Evolutionary conservation across 257 asterid genomes (phyloP).

Genomic region (Nicotiana sylvestris): DNA sequence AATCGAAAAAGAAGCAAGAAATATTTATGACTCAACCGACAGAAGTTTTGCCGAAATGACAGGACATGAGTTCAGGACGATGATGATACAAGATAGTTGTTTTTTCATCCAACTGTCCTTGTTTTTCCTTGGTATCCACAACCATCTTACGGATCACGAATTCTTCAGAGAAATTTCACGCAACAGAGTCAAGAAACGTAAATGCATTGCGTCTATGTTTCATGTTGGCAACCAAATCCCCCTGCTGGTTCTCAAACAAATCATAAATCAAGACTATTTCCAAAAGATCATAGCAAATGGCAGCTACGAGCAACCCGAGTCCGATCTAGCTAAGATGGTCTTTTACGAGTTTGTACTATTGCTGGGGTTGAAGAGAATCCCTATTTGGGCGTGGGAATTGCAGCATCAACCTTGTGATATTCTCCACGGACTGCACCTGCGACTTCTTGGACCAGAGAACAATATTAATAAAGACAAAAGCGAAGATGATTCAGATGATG

Average conservation of each 20-base stretch:
- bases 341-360: constrained; percentile 2
- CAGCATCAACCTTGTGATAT: not conserved
- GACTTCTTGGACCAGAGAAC: not conserved
- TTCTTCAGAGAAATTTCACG: too few relatives aligned
- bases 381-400: too few relatives aligned
- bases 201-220: constrained; percentile 10
- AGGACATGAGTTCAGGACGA: too few relatives aligned
- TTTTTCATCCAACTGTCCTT: too few relatives aligned
- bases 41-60: too few relatives aligned
- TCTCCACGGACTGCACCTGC: not conserved
- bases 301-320: not conserved
- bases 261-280: constrained; percentile 9
- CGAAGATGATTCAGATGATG: not conserved
- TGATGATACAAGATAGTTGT: too few relatives aligned
- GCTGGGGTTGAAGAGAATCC: not conserved
- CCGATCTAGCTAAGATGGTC: not conserved
- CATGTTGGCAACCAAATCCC: constrained; percentile 18
- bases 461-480: not conserved
- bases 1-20: too few relatives aligned
- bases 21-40: too few relatives aligned
- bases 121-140: too few relatives aligned
- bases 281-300: not conserved
- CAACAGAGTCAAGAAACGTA: too few relatives aligned
- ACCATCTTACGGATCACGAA: too few relatives aligned
- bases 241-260: not conserved